These are phyloP conservation scores for Cryptosporidium sp. DNA, from an alignment of 169 alveolate genomes.

Conservation along the genomic window DNA sequence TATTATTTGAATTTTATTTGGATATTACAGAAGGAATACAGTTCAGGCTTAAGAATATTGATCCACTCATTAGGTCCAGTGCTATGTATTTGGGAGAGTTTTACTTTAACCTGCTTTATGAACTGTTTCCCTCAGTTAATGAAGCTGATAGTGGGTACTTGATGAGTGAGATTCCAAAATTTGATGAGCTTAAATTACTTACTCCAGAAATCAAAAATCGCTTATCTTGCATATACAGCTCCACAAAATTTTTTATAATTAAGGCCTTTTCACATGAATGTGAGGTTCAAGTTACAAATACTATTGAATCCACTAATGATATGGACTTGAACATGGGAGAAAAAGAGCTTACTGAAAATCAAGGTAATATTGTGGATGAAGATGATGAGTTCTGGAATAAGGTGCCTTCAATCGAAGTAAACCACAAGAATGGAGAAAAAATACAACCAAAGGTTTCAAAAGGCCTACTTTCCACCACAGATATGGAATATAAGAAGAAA, in stretches of 20 bases:
- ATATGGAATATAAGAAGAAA: not conserved
- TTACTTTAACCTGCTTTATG: conserved; percentile 26
- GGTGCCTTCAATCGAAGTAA: conserved; percentile 4
- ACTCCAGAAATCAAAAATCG: not conserved
- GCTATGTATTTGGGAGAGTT: conserved; percentile 58
- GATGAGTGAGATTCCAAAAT: conserved; percentile 20
- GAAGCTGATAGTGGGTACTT: conserved; percentile 1
- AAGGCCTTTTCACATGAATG: not conserved
- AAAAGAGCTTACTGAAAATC: not conserved
- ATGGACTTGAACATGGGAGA: not conserved
- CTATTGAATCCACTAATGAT: not conserved
- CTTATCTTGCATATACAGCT: not conserved
- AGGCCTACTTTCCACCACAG: not conserved
- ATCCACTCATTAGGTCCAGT: conserved; percentile 41
- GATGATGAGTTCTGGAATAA: conserved; percentile 66
- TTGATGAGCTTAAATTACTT: conserved; percentile 28
- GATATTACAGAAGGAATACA: conserved; percentile 63
- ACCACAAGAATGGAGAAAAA: not conserved
- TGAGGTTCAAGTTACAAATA: not conserved
- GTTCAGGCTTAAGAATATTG: conserved; percentile 44
- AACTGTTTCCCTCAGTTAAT: conserved; percentile 3
- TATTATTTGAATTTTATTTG: not conserved
- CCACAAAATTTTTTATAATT: not conserved
- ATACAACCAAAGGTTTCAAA: not conserved
- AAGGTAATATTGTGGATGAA: not conserved